Base-by-base conservation (phyloP, 768 basidiomycete genomes). In the Leccinellum rugosiceps region DNA sequence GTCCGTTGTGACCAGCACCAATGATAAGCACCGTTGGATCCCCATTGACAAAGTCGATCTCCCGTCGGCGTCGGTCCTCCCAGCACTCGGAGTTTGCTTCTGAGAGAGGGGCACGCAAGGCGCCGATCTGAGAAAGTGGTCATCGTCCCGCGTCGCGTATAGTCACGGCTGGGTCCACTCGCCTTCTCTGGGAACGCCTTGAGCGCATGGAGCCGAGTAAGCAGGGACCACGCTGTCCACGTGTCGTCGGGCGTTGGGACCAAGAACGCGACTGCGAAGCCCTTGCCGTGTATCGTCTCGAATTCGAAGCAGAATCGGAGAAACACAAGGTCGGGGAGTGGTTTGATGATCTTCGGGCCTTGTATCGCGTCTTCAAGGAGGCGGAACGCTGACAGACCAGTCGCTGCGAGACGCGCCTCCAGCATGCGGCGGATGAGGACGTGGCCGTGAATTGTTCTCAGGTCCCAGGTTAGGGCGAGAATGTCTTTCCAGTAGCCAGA, bases 1-100 rank as follows among this genome's bases (percentile, higher is more conserved):
- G 70, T 4, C 88, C 88, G 60, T 80, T 80, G 56, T 90, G 89
- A 1, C 86, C 87, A 5, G 78, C 86, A 10, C 86, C 83, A 23
- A 87, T 74, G 47, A 88, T 70, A 38, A 89, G 72, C 8, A 89
- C 88, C 2, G 76, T 76, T 0, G 85, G 86, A 32, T 79, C 75
- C 10, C 59, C 61, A 21, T 76, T 76, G 34, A 72, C 73, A 61
- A 84, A 84, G 28, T 77, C 73, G 10, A 65, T 53, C 58, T 80
- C 76, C 10, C 66, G 67, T 46, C 65, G 68, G 34, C 83, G 76
- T 23, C 72, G 68, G 21, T 75, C 73, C 52, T 76, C 74, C 86
- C 86, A 87, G 55, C 74, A 69, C 4, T 78, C 80, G 54, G 80
- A 78, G 49, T 77, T 72, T 1, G 79, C 15, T 10, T 31, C 30